These are phyloP conservation scores for Kodamaea plutei DNA, from an alignment of 1,139 yeast species.

Conservation along the genomic window DNA sequence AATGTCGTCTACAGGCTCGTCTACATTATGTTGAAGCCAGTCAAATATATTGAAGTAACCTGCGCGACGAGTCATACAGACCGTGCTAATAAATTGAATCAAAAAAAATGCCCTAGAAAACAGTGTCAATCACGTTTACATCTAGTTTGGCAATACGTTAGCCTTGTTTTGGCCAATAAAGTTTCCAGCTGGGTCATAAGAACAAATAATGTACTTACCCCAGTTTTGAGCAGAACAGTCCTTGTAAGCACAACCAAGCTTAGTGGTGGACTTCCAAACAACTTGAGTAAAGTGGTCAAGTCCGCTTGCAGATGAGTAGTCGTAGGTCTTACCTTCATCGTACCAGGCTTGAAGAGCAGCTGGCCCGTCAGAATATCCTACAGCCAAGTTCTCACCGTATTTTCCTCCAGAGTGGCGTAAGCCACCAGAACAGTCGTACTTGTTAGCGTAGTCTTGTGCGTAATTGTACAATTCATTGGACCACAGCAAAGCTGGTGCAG, in stretches of 20 bases:
- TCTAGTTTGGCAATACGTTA: constrained; percentile 46
- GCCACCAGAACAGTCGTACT: constrained; percentile 63
- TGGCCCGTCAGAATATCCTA: constrained; percentile 55
- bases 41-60: too few relatives aligned
- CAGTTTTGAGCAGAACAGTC: constrained; percentile 39
- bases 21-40: too few relatives aligned
- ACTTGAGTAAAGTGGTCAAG: constrained; percentile 42
- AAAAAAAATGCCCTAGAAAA: too few relatives aligned
- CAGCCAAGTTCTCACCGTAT: constrained; percentile 86
- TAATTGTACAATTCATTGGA: constrained; percentile 53
- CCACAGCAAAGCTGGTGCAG: constrained; percentile 63
- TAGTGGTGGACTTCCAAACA: constrained; percentile 34
- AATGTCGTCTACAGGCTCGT: too few relatives aligned
- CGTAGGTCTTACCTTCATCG: constrained; percentile 58
- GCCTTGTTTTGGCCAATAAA: constrained; percentile 41
- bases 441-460: constrained; percentile 68
- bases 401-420: constrained; percentile 75
- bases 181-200: constrained; percentile 52
- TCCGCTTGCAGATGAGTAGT: constrained; percentile 34
- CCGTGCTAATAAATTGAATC: too few relatives aligned
- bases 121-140: constrained; percentile 8
- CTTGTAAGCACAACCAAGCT: constrained; percentile 38
- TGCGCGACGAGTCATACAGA: too few relatives aligned
- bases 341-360: constrained; percentile 81
- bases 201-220: constrained; percentile 53